Conservation (phyloP, 495 filamentous ascomycete species). For the Aspergillus carlsbadensis region DNA sequence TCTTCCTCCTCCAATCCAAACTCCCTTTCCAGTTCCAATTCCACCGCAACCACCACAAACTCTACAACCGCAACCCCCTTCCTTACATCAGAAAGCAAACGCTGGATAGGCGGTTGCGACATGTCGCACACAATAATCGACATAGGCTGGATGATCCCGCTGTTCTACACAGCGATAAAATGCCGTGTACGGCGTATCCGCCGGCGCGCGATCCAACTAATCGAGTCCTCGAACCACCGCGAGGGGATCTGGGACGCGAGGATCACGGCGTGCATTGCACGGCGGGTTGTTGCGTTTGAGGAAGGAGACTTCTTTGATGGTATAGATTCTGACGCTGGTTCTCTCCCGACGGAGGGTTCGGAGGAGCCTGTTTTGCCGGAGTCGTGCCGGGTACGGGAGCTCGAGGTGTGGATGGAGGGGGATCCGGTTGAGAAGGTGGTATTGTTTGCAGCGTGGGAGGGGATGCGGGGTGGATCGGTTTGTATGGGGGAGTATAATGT, state of each 20-base stretch:
- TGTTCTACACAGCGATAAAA: constrained; percentile 55
- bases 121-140: constrained; percentile 40
- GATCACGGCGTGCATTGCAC: constrained; percentile 10
- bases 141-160: constrained; percentile 48
- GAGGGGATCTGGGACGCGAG: constrained; percentile 51
- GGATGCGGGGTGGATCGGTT: background rate
- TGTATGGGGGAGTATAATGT: constrained; percentile 4
- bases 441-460: constrained; percentile 1
- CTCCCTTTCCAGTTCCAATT: too few species aligned
- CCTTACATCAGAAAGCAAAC: background rate
- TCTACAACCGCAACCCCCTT: background rate
- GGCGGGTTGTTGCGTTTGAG: constrained; percentile 45
- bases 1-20: too few species aligned
- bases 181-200: constrained; percentile 52
- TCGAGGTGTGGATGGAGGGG: background rate
- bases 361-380: background rate
- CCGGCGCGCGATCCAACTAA: constrained; percentile 39
- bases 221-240: constrained; percentile 39
- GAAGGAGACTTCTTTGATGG: constrained; percentile 7
- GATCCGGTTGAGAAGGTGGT: constrained; percentile 1
- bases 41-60: too few species aligned
- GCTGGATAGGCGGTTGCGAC: constrained; percentile 6
- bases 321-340: background rate
- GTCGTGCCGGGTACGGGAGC: constrained; percentile 1
- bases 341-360: background rate